Evolutionary conservation across 2,329 filamentous ascomycete species (phyloP), one percentile per base, ranked within the genome.

Genomic region (Fusarium piperis): DNA sequence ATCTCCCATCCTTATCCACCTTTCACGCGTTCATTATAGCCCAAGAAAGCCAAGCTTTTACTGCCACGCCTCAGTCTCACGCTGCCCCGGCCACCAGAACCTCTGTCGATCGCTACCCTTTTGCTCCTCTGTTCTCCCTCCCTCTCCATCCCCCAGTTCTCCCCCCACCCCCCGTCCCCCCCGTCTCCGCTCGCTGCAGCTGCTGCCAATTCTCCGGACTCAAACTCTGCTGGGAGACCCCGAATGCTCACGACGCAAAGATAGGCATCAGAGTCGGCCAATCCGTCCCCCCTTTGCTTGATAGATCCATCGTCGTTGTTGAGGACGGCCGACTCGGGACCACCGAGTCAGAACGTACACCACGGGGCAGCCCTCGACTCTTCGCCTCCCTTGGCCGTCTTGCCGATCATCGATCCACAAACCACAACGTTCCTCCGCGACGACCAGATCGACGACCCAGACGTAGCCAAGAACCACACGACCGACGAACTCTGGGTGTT

Each of bases 341-440:
- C 41, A n/a, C 70, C 70, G 70, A 72, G 62, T 62, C 62, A 72
- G 69, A 69, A 70, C 61, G 38, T 38, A 70, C 61, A 44, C 41
- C 46, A 60, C 65, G 38, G 36, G 36, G 52, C 59, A 44, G 13
- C n/a, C 48, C 59, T 62, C 58, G 48, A 48, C 59, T 55, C 44
- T 72, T 72, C 56, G 67, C 70, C 70, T 73, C 70, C 70, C 59
- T 73, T 62, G 70, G 60, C 67, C 64, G 67, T 71, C 44, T 59
- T 73, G 70, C 64, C 70, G 70, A 73, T 73, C 70, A 61, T 63
- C 70, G 67, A 70, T 73, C 70, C 67, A 73, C 70, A 73, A 64
- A 52, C 58, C 60, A 26, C 55, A 72, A 73, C 61, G 38, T 53
- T 41, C 36, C 60, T 68, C 58, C 57, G 26, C 63, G 59, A 67